Percentiles rank a stretch among this genome's conserved stretches.
These are phyloP conservation scores for Nitzschia sp. DNA, from an alignment of 108 stramenopile species.

Conservation along the genomic window DNA sequence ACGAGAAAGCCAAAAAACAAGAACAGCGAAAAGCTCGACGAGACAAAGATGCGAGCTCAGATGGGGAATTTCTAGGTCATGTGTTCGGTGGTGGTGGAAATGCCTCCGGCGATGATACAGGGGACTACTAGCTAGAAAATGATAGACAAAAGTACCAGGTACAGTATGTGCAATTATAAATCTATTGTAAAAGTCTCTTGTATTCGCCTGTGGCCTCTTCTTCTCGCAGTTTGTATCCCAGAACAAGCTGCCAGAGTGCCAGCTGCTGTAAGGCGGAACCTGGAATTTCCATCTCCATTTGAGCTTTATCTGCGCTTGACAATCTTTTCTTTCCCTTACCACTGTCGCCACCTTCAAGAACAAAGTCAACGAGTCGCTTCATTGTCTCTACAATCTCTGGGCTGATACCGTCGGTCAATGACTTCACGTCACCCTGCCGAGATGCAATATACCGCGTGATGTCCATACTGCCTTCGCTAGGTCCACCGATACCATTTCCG, in stretches of 20 bases:
- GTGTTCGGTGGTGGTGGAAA: not conserved
- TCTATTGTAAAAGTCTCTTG: constrained; percentile 41
- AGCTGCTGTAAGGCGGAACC: constrained; percentile 85
- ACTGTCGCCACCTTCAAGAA: constrained; percentile 72
- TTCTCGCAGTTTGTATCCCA: constrained; percentile 88
- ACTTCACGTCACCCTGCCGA: constrained; percentile 74
- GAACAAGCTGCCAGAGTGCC: constrained; percentile 88
- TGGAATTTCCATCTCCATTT: constrained; percentile 83
- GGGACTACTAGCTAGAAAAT: constrained; percentile 16
- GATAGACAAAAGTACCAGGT: not conserved
- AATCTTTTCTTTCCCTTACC: constrained; percentile 22
- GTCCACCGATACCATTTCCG: not conserved
- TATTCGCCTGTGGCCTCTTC: constrained; percentile 88
- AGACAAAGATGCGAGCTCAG: not conserved
- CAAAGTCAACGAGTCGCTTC: constrained; percentile 85
- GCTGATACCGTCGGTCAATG: constrained; percentile 75
- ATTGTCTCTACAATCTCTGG: constrained; percentile 89
- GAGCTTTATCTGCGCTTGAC: constrained; percentile 26
- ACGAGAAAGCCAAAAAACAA: constrained; percentile 11
- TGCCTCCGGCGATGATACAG: not conserved
- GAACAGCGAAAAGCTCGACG: constrained; percentile 19
- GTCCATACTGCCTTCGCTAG: constrained; percentile 31
- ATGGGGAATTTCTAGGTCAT: not conserved
- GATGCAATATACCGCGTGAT: constrained; percentile 81
- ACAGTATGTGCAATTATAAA: not conserved